Base-by-base conservation (phyloP, 2,329 filamentous ascomycete species). In the Sporothrix schenckii region DNA sequence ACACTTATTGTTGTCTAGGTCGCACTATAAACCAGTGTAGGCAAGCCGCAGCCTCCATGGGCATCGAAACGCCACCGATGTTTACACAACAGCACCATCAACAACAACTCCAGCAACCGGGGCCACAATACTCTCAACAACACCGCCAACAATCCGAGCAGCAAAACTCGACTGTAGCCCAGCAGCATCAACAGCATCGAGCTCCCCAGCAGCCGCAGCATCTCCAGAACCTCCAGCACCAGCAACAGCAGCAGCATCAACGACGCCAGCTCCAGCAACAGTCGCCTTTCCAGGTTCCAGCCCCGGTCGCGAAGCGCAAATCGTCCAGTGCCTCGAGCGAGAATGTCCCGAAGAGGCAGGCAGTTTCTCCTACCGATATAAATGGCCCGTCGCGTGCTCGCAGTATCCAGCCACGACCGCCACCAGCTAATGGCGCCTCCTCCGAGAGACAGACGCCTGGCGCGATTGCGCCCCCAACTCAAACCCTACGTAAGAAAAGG, bases 1-100 rank as follows among this genome's bases (percentile, higher is more conserved):
- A 70, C 70, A 68, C 30, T 10, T 58, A 54, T 69, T 74, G n/a
- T 47, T 72, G 21, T n/a, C 49, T 69, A 80, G 79, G 79, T 24
- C 78, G 79, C 47, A 80, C 77, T 66, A 75, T 80, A 75, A 76
- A 76, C 44, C 78, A 80, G 71, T 80, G 79, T 71, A 73, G 75
- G 30, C 75, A 75, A 60, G 77, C 78, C 10, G 76, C 76, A n/a
- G 75, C 75, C 65, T 61, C 56, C 70, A 77, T 80, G 78, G 74
- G 73, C 11, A 72, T 75, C 27, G 52, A 70, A 11, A 27, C 63
- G 49, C 66, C 54, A 34, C 54, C 56, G 21, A 56, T 34, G 4
- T 14, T 53, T 16, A 49, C 27, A 53, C 54, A 61, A 68, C 72
- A 71, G 54, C 75, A 74, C 4, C 70, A 77, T 60, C 75, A 73